Conservation (phyloP, 176 grass and related monocot genomes). For the Bolboschoenus planiculmis region DNA sequence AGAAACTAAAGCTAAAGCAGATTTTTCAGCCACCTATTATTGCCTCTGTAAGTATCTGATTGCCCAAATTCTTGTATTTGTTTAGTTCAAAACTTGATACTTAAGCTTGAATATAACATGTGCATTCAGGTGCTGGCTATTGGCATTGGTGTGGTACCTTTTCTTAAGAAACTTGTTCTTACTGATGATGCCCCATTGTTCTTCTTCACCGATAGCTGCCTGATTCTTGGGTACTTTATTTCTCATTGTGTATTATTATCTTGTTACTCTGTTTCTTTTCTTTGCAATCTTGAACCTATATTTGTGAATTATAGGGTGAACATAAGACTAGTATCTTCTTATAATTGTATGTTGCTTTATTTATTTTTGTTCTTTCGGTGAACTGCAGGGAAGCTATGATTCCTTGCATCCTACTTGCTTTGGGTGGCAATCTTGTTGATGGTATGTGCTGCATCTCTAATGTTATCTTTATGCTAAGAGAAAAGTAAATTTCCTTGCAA, state of each 20-base stretch:
- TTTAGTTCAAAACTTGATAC: constrained; percentile 5
- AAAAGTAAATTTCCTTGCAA: neutral
- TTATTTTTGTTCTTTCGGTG: neutral
- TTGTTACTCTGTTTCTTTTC: neutral
- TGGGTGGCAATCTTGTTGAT: constrained; percentile 98
- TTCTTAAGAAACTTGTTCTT: constrained; percentile 85
- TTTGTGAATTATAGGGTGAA: neutral
- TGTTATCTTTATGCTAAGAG: neutral
- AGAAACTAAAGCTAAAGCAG: constrained; percentile 67
- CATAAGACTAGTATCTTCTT: neutral
- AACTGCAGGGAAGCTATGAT: constrained; percentile 88
- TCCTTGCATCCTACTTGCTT: constrained; percentile 97
- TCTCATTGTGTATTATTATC: constrained; percentile 6
- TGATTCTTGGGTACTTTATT: constrained; percentile 85
- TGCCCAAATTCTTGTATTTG: neutral
- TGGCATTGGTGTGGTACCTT: constrained; percentile 56
- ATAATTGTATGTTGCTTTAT: neutral
- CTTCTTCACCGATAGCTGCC: constrained; percentile 99
- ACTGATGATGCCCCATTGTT: constrained; percentile 91
- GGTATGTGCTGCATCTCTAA: constrained; percentile 43
- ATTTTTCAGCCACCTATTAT: constrained; percentile 79
- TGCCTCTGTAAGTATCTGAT: constrained; percentile 61
- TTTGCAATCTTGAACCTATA: neutral
- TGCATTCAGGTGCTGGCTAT: constrained; percentile 66
- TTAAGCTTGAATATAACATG: constrained; percentile 19